Evolutionary conservation across 352 stramenopile species (phyloP), one percentile per base, ranked within the genome.

Genomic region (Globisporangium okanoganense): DNA sequence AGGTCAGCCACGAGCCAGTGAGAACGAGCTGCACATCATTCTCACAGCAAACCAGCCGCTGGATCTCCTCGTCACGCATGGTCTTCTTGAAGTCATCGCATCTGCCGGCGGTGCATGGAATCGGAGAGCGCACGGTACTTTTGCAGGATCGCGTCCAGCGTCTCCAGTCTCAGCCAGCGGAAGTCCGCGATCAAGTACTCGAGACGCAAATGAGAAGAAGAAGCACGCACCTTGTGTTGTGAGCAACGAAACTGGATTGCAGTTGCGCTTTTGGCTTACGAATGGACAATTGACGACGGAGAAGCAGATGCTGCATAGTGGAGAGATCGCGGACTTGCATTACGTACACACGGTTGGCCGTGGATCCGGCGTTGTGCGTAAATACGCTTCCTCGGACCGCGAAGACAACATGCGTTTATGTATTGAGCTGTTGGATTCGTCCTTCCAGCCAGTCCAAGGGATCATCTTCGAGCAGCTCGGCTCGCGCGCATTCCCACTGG

Each of bases 381-480:
- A 79, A 35, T 93, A 94, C 58, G 74, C 85, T 5, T 86, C 70
- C 24, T 70, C 69, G 20, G 78, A 92, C 38, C 71, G 81, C 31
- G 71, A 78, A 53, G 70, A 74, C 10, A 82, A 77, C 33, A 74
- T 90, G 61, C 75, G 77, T 1, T 67, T 94, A 2, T 87, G 78
- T 58, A 41, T 94, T 18, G 70, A 90, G 45, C 64, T 94, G 24
- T 67, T 75, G 35, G 75, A 87, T 38, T 61, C 76, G 3, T 71
- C 75, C 25, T 92, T 89, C 51, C 76, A 87, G 61, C 77, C 85
- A 7, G 71, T 94, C n/a, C 70, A 85, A 68, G 82, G 77, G n/a
- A 86, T 94, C 24, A 85, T 90, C 60, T 88, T 92, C 54, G 83
- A 94, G 60, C 79, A 92, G 43, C 48, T 94, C 1, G 83, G 83